These are phyloP conservation scores for Solanum gracilifrons DNA, from an alignment of 257 asterid genomes.

Conservation along the genomic window DNA sequence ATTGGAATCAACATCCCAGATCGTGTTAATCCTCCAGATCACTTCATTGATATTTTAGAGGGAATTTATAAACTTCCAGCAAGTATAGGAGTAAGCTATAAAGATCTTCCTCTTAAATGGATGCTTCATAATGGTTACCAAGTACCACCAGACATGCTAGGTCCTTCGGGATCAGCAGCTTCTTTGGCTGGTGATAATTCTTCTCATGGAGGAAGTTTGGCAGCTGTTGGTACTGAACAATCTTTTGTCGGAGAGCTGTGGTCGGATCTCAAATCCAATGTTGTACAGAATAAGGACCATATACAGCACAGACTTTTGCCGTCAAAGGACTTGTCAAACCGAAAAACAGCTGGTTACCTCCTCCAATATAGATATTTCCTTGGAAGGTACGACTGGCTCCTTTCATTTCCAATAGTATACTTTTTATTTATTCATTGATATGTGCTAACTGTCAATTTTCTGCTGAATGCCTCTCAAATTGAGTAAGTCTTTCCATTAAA, in stretches of 20 bases:
- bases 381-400: constrained; percentile 47
- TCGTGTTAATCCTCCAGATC: constrained; percentile 87
- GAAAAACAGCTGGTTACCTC: constrained; percentile 57
- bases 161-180: constrained; percentile 14
- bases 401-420: background rate
- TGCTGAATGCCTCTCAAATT: background rate
- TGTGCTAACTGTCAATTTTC: background rate
- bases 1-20: constrained; percentile 67
- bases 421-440: background rate
- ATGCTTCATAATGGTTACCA: constrained; percentile 75
- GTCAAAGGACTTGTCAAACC: constrained; percentile 61
- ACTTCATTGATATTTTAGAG: constrained; percentile 81
- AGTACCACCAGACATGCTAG: constrained; percentile 61
- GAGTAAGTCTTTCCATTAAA: background rate
- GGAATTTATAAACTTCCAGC: constrained; percentile 62
- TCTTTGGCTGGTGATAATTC: constrained; percentile 13
- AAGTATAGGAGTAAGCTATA: constrained; percentile 36
- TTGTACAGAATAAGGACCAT: constrained; percentile 46
- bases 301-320: constrained; percentile 41
- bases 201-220: constrained; percentile 21
- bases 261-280: constrained; percentile 46
- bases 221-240: constrained; percentile 20
- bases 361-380: constrained; percentile 60
- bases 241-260: constrained; percentile 58
- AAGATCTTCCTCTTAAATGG: constrained; percentile 87